phyloP scores from a whole-genome alignment of 345 rosid species.

The Populus euphratica region DNA sequence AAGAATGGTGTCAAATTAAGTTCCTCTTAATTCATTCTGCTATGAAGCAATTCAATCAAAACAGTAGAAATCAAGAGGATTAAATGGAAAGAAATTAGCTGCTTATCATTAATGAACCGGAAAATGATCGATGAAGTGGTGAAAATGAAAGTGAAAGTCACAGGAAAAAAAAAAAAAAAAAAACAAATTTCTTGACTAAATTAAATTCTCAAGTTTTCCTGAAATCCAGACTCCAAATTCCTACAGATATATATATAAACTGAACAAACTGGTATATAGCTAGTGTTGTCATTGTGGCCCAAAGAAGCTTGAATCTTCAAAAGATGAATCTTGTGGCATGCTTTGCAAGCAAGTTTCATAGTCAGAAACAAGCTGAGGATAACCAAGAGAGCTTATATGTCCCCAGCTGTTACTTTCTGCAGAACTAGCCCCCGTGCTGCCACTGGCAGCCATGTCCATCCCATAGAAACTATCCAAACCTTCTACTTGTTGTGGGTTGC shows the following conservation, averaged over 20 bases:
- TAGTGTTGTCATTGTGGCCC: slow-evolving; percentile 30
- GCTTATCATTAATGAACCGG: no score
- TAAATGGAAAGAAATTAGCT: no score
- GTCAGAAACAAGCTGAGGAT: slow-evolving; percentile 34
- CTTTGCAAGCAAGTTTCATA: slow-evolving; percentile 32
- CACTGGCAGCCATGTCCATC: slow-evolving; percentile 21
- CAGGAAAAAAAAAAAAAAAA: neutral
- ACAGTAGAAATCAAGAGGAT: no score
- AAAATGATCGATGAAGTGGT: neutral
- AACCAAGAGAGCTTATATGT: slow-evolving; percentile 42
- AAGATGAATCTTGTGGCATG: slow-evolving; percentile 25
- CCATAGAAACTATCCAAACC: slow-evolving; percentile 31
- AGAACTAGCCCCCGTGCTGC: slow-evolving; percentile 42
- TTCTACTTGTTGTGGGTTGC: slow-evolving; percentile 16
- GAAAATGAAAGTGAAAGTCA: slow-evolving; percentile 15
- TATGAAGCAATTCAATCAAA: no score
- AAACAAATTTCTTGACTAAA: slow-evolving; percentile 19
- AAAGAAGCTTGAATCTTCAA: slow-evolving; percentile 41
- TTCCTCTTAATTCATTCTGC: no score
- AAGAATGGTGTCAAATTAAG: no score
- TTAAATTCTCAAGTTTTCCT: neutral
- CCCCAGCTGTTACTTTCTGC: slow-evolving; percentile 59
- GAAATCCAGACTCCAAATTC: slow-evolving; percentile 17
- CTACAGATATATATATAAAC: slow-evolving; percentile 20
- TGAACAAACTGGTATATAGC: slow-evolving; percentile 21